Evolutionary conservation across 768 basidiomycete species (phyloP).

Genomic region (Kwoniella heveanensis): DNA sequence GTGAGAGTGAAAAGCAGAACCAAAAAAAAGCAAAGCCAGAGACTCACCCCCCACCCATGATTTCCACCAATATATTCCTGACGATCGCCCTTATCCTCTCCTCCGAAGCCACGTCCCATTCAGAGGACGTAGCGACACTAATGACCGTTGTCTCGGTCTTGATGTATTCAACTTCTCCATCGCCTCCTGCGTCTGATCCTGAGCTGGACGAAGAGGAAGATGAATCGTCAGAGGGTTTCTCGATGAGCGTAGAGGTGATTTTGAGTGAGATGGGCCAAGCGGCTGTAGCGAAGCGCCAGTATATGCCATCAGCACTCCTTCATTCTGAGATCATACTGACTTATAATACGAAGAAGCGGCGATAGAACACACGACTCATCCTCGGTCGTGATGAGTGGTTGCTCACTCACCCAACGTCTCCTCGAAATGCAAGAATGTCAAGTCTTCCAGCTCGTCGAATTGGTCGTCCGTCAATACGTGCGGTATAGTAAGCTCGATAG

Average conservation of each 20-base stretch:
- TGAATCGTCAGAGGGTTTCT: slow-evolving; percentile 6
- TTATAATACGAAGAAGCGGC: too few species aligned
- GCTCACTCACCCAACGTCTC: slow-evolving; percentile 9
- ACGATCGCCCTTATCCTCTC: slow-evolving; percentile 21
- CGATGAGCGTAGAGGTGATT: slow-evolving; percentile 15
- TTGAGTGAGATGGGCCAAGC: slow-evolving; percentile 25
- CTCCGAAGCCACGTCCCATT: slow-evolving; percentile 25
- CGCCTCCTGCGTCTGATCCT: neutral
- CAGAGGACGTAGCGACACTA: slow-evolving; percentile 10
- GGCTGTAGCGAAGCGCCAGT: slow-evolving; percentile 3
- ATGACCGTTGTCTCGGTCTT: slow-evolving; percentile 16
- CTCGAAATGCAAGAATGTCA: slow-evolving; percentile 26
- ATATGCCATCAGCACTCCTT: too few species aligned
- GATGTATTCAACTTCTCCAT: neutral
- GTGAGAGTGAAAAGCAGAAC: neutral
- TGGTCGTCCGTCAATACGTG: slow-evolving; percentile 25
- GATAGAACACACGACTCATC: too few species aligned
- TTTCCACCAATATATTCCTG: slow-evolving; percentile 23
- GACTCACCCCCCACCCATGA: slow-evolving; percentile 29
- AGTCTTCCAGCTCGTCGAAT: slow-evolving; percentile 29
- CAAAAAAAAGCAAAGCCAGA: neutral
- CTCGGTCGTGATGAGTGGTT: neutral
- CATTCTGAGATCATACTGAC: too few species aligned
- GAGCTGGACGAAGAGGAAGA: neutral
- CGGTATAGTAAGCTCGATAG: slow-evolving; percentile 24